phyloP scores from a whole-genome alignment of 345 rosid species.

The Crucihimalaya himalaica region DNA sequence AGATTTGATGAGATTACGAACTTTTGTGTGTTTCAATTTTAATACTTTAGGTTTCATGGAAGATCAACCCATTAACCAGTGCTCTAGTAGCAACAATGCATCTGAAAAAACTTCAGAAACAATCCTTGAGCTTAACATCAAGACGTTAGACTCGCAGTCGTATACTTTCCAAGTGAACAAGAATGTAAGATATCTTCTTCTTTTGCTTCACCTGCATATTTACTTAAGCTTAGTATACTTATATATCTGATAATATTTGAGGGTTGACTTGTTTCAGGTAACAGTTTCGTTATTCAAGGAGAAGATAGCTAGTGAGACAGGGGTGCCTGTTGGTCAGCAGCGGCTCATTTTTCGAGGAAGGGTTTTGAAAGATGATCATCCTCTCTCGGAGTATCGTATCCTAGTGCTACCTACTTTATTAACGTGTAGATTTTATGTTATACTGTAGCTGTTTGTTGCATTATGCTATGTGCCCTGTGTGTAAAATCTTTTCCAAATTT shows the following conservation, averaged over 20 bases:
- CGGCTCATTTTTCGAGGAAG: slow-evolving; percentile 89
- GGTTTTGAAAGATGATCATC: slow-evolving; percentile 87
- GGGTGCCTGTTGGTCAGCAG: slow-evolving; percentile 88
- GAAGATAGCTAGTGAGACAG: slow-evolving; percentile 65
- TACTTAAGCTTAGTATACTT: not conserved
- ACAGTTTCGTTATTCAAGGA: slow-evolving; percentile 79
- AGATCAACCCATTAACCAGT: slow-evolving; percentile 49
- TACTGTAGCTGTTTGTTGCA: slow-evolving; percentile 8
- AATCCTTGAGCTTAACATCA: slow-evolving; percentile 70
- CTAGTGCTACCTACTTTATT: slow-evolving; percentile 24
- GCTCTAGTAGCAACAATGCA: slow-evolving; percentile 52
- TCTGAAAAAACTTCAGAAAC: slow-evolving; percentile 58
- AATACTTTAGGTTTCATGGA: slow-evolving; percentile 54
- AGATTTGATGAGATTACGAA: slow-evolving; percentile 1
- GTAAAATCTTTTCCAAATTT: not conserved
- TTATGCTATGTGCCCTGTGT: slow-evolving; percentile 3
- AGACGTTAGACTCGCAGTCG: slow-evolving; percentile 82
- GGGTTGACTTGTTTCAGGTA: slow-evolving; percentile 54
- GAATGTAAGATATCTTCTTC: slow-evolving; percentile 56
- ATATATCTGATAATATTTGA: not conserved
- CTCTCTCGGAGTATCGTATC: slow-evolving; percentile 95
- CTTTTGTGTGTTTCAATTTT: not conserved
- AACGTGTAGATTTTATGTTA: not conserved
- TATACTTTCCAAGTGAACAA: slow-evolving; percentile 65
- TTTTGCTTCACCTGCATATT: not conserved